Conservation (phyloP, 2,329 filamentous ascomycete species). For the Sporothrix schenckii region DNA sequence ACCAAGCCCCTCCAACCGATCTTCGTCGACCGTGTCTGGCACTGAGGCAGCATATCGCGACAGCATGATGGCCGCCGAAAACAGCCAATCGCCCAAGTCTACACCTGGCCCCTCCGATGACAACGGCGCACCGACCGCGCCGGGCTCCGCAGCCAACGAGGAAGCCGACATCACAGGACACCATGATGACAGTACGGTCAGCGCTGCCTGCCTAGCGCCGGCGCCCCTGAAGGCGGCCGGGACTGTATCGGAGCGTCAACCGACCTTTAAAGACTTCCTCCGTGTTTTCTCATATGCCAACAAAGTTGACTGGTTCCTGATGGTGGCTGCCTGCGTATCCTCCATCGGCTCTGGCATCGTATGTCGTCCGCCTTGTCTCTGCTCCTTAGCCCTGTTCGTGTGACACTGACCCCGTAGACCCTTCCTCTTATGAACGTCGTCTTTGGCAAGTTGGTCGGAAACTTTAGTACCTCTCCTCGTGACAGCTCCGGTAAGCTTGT, state of each 20-base stretch:
- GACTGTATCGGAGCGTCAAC: slow-evolving; percentile 47
- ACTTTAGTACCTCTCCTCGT: slow-evolving; percentile 49
- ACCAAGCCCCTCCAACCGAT: neutral
- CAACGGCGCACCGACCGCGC: neutral
- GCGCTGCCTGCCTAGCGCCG: slow-evolving; percentile 38
- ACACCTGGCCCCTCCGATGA: neutral
- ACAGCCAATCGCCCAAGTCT: neutral
- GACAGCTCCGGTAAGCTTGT: slow-evolving; percentile 11
- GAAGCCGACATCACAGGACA: neutral
- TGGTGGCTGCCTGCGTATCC: slow-evolving; percentile 52
- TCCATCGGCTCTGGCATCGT: slow-evolving; percentile 56
- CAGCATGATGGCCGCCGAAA: neutral
- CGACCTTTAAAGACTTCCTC: slow-evolving; percentile 52
- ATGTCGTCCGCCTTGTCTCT: slow-evolving; percentile 34
- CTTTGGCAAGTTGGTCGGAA: slow-evolving; percentile 56
- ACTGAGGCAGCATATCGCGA: neutral
- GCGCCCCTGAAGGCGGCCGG: neutral
- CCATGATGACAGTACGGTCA: neutral
- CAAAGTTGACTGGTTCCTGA: slow-evolving; percentile 55
- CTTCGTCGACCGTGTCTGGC: neutral
- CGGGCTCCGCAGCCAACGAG: neutral
- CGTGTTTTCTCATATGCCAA: slow-evolving; percentile 59
- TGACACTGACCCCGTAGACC: slow-evolving; percentile 44
- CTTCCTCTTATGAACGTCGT: slow-evolving; percentile 63
- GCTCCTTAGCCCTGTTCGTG: slow-evolving; percentile 13